phyloP scores from a whole-genome alignment of 2,329 filamentous ascomycete species.

The Exophiala sp. region DNA sequence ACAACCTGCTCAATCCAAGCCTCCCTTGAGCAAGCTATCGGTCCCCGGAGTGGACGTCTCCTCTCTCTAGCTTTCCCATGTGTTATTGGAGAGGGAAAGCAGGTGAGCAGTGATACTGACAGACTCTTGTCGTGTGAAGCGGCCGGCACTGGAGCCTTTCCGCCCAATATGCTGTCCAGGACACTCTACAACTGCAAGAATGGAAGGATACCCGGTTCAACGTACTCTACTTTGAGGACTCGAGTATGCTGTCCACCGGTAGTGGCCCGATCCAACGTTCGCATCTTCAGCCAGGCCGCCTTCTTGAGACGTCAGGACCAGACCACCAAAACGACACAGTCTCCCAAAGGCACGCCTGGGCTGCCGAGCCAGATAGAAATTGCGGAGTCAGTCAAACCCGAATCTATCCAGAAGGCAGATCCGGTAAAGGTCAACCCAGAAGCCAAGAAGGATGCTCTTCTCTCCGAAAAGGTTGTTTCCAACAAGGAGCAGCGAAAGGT shows the following conservation, averaged over 20 bases:
- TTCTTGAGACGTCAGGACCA: slow-evolving; percentile 10
- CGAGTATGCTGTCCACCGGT: not conserved
- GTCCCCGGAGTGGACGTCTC: not conserved
- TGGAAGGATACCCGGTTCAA: slow-evolving; percentile 3
- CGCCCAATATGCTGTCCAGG: slow-evolving; percentile 11
- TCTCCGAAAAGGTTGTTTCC: slow-evolving; percentile 58
- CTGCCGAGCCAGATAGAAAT: slow-evolving; percentile 12
- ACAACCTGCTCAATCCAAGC: not conserved
- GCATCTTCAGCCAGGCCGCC: slow-evolving; percentile 8
- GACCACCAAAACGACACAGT: slow-evolving; percentile 6
- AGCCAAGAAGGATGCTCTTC: slow-evolving; percentile 51
- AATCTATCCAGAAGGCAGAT: slow-evolving; percentile 20
- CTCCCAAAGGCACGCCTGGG: slow-evolving; percentile 13
- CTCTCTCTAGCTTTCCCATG: not conserved
- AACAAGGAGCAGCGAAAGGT: slow-evolving; percentile 88
- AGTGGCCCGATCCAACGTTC: not conserved
- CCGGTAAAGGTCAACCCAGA: slow-evolving; percentile 28
- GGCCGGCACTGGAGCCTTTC: not conserved
- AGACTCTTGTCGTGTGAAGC: not conserved
- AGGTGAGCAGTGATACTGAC: not conserved
- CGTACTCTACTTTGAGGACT: not conserved
- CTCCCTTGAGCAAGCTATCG: not conserved
- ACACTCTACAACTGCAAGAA: slow-evolving; percentile 8
- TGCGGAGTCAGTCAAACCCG: slow-evolving; percentile 21
- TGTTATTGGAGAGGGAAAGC: not conserved